Conservation (phyloP, 495 filamentous ascomycete genomes). For the Hypoxylon lenormandii region DNA sequence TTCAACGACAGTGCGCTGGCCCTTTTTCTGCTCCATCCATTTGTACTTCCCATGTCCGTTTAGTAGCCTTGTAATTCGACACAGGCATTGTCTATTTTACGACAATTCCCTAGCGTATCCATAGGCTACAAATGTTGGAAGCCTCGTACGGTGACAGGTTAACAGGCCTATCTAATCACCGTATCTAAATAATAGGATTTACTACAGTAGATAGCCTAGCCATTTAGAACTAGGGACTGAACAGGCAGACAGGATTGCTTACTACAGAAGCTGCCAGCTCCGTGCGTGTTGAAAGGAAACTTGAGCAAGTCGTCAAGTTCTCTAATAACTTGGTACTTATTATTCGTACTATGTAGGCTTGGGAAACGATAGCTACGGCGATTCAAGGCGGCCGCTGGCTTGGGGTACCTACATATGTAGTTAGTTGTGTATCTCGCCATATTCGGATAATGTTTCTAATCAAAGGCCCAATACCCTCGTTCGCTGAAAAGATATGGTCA, state of each 20-base stretch:
- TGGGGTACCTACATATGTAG: too few relatives aligned
- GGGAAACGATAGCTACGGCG: background rate
- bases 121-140: too few relatives aligned
- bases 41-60: background rate
- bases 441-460: background rate
- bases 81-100: too few relatives aligned
- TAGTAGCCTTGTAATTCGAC: too few relatives aligned
- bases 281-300: background rate
- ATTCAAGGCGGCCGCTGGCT: background rate
- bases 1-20: background rate
- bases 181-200: too few relatives aligned
- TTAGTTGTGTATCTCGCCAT: background rate
- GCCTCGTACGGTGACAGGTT: too few relatives aligned
- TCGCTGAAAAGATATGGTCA: background rate
- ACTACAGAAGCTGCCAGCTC: constrained; percentile 11
- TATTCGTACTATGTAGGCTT: background rate
- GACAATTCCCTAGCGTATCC: too few relatives aligned
- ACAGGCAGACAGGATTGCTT: constrained; percentile 37
- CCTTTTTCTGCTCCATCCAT: background rate
- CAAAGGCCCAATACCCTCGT: background rate
- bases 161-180: too few relatives aligned
- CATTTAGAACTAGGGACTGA: background rate
- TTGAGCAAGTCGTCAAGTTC: background rate
- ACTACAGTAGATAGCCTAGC: too few relatives aligned
- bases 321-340: too few relatives aligned